phyloP scores from a whole-genome alignment of 805 yeast genomes.

The Lipomyces japonicus region DNA sequence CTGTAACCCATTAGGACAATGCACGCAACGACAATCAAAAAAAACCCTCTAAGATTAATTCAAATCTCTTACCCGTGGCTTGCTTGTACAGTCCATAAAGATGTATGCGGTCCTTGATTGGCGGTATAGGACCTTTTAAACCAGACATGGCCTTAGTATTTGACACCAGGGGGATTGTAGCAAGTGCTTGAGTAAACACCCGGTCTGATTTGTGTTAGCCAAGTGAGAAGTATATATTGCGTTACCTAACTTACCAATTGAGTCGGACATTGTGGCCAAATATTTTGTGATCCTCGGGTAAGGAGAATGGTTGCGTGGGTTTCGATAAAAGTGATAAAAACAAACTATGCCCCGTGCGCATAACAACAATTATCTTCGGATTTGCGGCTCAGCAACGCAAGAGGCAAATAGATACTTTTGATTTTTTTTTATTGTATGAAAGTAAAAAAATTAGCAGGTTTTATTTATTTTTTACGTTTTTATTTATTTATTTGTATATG shows the following conservation, averaged over 20 bases:
- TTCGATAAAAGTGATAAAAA: neutral
- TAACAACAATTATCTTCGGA: too few relatives aligned
- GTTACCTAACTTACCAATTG: conserved; percentile 7
- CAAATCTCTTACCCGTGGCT: conserved; percentile 55
- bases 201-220: conserved; percentile 47
- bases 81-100: conserved; percentile 83
- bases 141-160: conserved; percentile 17
- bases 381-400: neutral
- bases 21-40: neutral
- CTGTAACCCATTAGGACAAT: conserved; percentile 67
- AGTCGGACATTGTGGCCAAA: conserved; percentile 14
- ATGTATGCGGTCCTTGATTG: conserved; percentile 61
- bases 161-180: conserved; percentile 70
- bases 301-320: neutral
- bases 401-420: neutral
- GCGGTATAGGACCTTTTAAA: conserved; percentile 70
- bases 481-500: too few relatives aligned
- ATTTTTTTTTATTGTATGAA: too few relatives aligned
- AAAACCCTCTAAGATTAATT: neutral
- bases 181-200: conserved; percentile 76
- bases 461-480: too few relatives aligned
- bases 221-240: neutral
- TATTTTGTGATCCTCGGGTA: neutral
- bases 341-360: neutral
- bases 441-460: neutral